Base-by-base conservation (phyloP, 2,329 filamentous ascomycete genomes). In the Botryotinia narcissicola region DNA sequence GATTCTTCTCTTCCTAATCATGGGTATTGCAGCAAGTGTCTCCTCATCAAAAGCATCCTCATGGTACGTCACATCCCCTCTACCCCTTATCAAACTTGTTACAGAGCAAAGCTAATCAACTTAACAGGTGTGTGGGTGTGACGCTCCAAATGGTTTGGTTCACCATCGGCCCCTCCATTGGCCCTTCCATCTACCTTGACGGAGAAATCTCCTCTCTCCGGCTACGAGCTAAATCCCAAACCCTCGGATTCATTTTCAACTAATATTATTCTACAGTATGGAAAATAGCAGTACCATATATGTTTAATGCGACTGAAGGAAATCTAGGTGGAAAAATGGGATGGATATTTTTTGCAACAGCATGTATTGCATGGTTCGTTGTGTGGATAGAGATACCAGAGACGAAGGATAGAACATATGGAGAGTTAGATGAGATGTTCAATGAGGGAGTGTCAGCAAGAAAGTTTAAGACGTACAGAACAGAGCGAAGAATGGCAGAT, bases 111-210 rank as follows among this genome's bases (percentile, higher is more conserved):
- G 44, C 25, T 37, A 40, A 35, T 10, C n/a, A 3, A 14, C 9
- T 6, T 9, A 29, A n/a, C 42, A 70, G 67, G 67, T 70, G 67
- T 42, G 67, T 70, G 2, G 51, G 67, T 12, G 16, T 70, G 32
- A 70, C 67, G 12, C 67, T 60, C 20, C 67, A 70, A 35, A 12
- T 70, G 16, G 51, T 70, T 4, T 60, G 67, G 51, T 70, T 70
- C 16, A 70, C 67, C 8, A 44, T 70, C 10, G 67, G 51, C 10
- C 67, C 51, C 54, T 37, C 67, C 7, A 70, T 70, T 25, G 48
- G 48, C 25, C 48, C 48, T 16, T 54, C 48, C 12, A n/a, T 70
- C 9, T 70, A 54, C 29, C 22, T 70, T 18, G 67, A 54, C n/a
- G 67, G 67, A 14, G 67, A 70, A 60, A 35, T 70, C 2, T 70